Base-by-base conservation (phyloP, 306 rosid species). In the Sicyos edulis region DNA sequence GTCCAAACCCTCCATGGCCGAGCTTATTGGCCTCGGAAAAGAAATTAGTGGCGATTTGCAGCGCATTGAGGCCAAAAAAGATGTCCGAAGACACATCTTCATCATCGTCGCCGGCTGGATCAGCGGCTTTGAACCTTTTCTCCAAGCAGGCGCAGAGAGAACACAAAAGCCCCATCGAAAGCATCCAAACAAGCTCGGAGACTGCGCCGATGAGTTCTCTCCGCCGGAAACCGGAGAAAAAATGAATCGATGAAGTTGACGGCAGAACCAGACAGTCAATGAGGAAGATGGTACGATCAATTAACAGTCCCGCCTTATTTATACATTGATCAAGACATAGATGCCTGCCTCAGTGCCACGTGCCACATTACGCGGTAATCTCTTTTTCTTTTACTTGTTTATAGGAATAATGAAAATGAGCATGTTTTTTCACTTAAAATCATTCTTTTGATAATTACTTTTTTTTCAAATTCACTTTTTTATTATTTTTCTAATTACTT, bases 1-100 rank as follows among this genome's bases (percentile, higher is more conserved):
- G 95, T 7, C 97, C 97, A 70, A 92, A 92, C n/a, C 97, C 97
- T 7, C 97, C 97, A 62, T 87, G 96, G 19, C 97, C 97, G 53
- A 92, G 91, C 66, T 85, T 82, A 73, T 92, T 92, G 45, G 79
- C 66, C 5, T 81, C 83, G 63, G 92, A 85, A 86, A 92, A 92
- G 82, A 82, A 86, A 72, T 84, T 80, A 62, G 97, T 89, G 42
- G 97, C 97, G 40, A 86, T 78, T 61, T 92, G 90, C 50, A 92
- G 85, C 56, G 88, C 9, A 6, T 73, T 81, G 72, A 92, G 87
- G 7, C 74, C 80, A 59, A 80, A 92, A 68, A 92, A 82, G 17
- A 89, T 73, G 65, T 85, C 86, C 15, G 44, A 75, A 0, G 88
- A 62, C 32, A 42, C 85, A 5, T 21, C 49, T 26, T n/a, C 79